Base-by-base conservation (phyloP, 2,329 filamentous ascomycete species). In the Xylaria multiplex region DNA sequence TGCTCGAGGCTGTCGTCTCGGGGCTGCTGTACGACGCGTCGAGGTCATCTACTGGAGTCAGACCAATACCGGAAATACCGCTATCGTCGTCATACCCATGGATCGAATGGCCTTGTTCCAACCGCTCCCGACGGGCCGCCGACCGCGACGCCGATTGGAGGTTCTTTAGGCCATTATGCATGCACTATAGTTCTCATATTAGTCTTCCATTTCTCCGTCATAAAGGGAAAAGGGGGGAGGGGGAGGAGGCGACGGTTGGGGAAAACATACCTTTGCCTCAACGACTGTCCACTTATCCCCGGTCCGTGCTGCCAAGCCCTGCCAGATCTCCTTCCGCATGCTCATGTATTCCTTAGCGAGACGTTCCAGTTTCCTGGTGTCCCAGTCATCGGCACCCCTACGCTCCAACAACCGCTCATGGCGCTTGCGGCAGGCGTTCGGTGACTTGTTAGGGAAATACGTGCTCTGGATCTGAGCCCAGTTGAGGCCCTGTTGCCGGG, bases 341-440 rank as follows among this genome's bases (percentile, higher is more conserved):
- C 84, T 85, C 86, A 93, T 92, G 79, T 97, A 97, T 76, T 91
- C 90, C 76, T 87, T 87, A 43, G 92, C 91, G 46, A 97, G 82
- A 9, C 84, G 83, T 76, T 95, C 91, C 27, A 94, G 83, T 81
- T 92, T 92, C 71, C 89, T 83, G 22, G 86, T 86, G 73, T 95
- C 91, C 90, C 92, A 96, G 74, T 94, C 91, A 72, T 93, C 90
- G 54, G 89, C 87, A 64, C 89, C 88, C 76, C 85, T 85, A 70
- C 90, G 88, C 80, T 95, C 91, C 84, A 95, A 90, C 70, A 97
- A 81, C 46, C 93, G 86, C 80, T 97, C 93, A 74, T 96, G 93
- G 62, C 93, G 88, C 81, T 97, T 97, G 70, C 93, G 91, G 80
- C 93, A 97, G 19, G 93, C 93, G 77, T 96, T 96, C 65, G 90